Percentiles rank a stretch among this genome's conserved stretches.
These are phyloP conservation scores for Phytophthora citrophthora DNA, from an alignment of 352 stramenopile genomes.

Conservation along the genomic window DNA sequence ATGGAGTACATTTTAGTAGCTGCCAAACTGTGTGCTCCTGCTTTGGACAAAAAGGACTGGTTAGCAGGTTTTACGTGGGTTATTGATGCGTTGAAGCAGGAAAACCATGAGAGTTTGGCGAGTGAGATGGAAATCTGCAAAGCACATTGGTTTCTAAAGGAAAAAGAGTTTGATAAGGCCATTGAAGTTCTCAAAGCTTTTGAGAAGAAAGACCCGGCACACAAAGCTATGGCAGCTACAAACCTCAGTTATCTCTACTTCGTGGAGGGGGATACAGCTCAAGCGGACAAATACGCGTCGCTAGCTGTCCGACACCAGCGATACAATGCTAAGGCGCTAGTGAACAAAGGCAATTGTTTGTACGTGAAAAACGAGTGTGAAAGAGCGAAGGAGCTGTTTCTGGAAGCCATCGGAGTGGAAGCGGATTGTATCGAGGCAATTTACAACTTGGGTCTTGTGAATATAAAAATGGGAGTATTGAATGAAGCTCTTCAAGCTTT, in stretches of 20 bases:
- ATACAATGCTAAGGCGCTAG: conserved; percentile 97
- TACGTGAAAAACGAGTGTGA: conserved; percentile 94
- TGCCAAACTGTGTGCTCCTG: conserved; percentile 93
- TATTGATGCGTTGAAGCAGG: conserved; percentile 92
- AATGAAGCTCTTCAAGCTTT: conserved; percentile 95
- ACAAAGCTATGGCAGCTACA: conserved; percentile 94
- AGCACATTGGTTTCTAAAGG: conserved; percentile 89
- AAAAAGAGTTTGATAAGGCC: conserved; percentile 94
- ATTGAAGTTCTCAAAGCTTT: conserved; percentile 95
- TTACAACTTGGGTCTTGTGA: conserved; percentile 95
- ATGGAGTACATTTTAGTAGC: conserved; percentile 94
- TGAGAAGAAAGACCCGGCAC: conserved; percentile 94
- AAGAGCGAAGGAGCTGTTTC: conserved; percentile 94
- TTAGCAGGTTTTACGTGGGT: conserved; percentile 95
- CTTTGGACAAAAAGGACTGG: conserved; percentile 93
- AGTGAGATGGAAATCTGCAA: conserved; percentile 93
- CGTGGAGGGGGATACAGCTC: conserved; percentile 91
- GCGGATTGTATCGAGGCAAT: conserved; percentile 96
- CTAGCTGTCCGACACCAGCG: conserved; percentile 93
- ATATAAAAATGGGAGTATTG: conserved; percentile 89
- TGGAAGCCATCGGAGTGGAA: conserved; percentile 95
- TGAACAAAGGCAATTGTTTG: conserved; percentile 98
- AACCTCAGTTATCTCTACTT: conserved; percentile 98
- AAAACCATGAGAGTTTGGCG: conserved; percentile 90
- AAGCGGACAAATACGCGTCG: conserved; percentile 93